Conservation (phyloP, 2,329 filamentous ascomycete species). For the Colletotrichum limetticola region DNA sequence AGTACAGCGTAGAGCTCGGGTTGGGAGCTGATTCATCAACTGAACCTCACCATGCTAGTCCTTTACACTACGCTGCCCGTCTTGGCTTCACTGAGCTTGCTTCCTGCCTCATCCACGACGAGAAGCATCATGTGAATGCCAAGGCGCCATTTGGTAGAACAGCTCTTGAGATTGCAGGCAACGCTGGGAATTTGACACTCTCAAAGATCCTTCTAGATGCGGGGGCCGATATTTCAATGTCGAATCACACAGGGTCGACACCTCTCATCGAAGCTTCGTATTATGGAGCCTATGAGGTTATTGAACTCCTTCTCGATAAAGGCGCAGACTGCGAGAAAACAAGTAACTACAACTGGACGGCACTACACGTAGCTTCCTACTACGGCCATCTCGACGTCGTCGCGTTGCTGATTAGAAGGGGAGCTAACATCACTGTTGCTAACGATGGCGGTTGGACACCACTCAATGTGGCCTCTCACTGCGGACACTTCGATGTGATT, state of each 20-base stretch:
- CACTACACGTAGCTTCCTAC: too few relatives aligned
- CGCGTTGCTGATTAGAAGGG: too few relatives aligned
- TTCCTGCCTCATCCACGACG: not conserved
- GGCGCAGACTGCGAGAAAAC: too few relatives aligned
- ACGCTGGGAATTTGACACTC: not conserved
- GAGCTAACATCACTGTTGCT: too few relatives aligned
- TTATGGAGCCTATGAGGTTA: not conserved
- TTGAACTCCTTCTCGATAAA: not conserved
- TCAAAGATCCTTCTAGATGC: slow-evolving; percentile 17
- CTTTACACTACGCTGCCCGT: slow-evolving; percentile 1
- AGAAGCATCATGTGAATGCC: not conserved
- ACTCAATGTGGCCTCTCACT: too few relatives aligned
- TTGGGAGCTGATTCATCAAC: too few relatives aligned
- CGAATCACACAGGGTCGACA: not conserved
- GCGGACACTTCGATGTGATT: too few relatives aligned
- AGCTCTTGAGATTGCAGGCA: not conserved
- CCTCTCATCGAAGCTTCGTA: not conserved
- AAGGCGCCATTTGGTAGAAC: not conserved
- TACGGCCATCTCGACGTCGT: too few relatives aligned
- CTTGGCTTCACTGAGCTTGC: not conserved
- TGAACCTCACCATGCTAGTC: not conserved
- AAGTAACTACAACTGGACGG: too few relatives aligned
- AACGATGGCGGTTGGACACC: too few relatives aligned
- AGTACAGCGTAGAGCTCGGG: too few relatives aligned
- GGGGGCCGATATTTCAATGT: not conserved